Conservation (phyloP, 2,329 filamentous ascomycete species). For the Tolypocladium pustulatum region DNA sequence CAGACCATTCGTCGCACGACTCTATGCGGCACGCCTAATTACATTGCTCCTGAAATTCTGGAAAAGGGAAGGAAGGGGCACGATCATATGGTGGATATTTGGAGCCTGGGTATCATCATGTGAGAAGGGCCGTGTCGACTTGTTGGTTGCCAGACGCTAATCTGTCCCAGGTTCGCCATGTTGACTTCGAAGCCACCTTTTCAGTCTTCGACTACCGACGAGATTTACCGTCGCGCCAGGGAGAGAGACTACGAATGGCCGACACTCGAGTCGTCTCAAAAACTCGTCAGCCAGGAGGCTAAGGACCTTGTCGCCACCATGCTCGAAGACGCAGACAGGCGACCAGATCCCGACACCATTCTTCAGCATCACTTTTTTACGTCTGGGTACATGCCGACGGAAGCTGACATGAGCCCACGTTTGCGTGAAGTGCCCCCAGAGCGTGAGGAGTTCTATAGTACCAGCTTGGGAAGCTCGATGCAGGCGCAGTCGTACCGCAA, state of each 20-base stretch:
- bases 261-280: constrained; percentile 50
- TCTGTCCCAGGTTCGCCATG: constrained; percentile 66
- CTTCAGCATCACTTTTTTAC: constrained; percentile 74
- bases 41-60: constrained; percentile 93
- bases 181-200: constrained; percentile 94
- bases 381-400: constrained; percentile 59
- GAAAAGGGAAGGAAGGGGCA: constrained; percentile 92
- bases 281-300: constrained; percentile 63
- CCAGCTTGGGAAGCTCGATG: constrained; percentile 32
- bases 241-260: constrained; percentile 76
- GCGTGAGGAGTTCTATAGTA: constrained; percentile 44
- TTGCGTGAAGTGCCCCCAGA: constrained; percentile 48
- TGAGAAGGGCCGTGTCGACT: constrained; percentile 19
- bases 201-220: constrained; percentile 80
- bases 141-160: neutral
- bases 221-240: constrained; percentile 65
- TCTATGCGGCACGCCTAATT: constrained; percentile 94
- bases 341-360: constrained; percentile 67
- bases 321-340: constrained; percentile 62
- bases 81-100: constrained; percentile 96
- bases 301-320: constrained; percentile 70
- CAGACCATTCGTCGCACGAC: constrained; percentile 77
- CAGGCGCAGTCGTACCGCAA: constrained; percentile 38
- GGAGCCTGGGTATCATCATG: constrained; percentile 97
- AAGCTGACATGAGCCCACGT: constrained; percentile 47